phyloP scores from a whole-genome alignment of 176 grass and related monocot species.

The Avena insularis region DNA sequence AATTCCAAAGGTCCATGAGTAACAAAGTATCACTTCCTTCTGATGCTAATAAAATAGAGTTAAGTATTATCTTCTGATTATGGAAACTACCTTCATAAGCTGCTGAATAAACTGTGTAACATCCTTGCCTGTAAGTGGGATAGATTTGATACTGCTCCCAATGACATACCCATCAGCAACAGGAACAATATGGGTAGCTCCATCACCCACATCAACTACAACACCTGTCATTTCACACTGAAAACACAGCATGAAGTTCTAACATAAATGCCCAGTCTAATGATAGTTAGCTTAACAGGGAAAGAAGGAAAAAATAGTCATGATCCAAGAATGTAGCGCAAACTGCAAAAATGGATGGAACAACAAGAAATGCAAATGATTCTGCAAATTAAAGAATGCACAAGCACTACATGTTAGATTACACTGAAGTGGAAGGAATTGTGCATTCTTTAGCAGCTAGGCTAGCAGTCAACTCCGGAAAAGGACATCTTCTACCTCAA shows the following conservation, averaged over 20 bases:
- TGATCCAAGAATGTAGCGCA: conserved; percentile 18
- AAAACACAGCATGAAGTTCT: conserved; percentile 59
- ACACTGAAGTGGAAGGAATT: background rate
- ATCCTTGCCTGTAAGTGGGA: conserved; percentile 96
- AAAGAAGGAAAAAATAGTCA: conserved; percentile 9
- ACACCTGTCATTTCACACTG: conserved; percentile 99
- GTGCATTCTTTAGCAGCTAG: background rate
- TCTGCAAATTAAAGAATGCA: background rate
- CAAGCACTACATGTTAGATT: conserved; percentile 5
- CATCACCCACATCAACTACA: conserved; percentile 96
- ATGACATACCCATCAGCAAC: conserved; percentile 99
- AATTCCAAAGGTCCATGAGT: background rate
- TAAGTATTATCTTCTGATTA: background rate
- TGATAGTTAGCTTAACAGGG: conserved; percentile 18
- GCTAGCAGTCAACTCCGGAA: background rate
- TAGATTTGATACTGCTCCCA: conserved; percentile 93
- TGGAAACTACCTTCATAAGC: conserved; percentile 86
- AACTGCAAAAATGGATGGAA: conserved; percentile 3
- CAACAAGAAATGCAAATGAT: background rate
- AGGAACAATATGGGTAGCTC: conserved; percentile 93
- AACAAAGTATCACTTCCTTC: background rate
- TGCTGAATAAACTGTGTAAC: conserved; percentile 97
- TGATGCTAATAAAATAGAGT: background rate
- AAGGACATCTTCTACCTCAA: background rate
- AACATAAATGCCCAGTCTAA: conserved; percentile 43